Conservation (phyloP, 306 rosid genomes). For the Cucumis hystrix region DNA sequence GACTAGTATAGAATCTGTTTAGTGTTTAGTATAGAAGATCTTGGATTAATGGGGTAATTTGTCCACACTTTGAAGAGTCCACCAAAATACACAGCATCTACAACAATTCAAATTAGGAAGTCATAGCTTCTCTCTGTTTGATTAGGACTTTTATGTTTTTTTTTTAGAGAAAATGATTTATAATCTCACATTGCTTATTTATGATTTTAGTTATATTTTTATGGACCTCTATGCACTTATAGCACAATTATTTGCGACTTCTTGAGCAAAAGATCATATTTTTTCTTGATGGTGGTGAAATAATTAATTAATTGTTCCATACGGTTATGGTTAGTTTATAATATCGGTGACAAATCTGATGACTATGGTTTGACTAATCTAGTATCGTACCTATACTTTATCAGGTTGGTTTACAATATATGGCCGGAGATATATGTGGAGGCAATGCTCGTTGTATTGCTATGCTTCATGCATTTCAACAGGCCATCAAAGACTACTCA, state of each 20-base stretch:
- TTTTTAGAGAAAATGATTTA: not conserved
- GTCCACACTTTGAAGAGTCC: not conserved
- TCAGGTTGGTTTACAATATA: slow-evolving; percentile 71
- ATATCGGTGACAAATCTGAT: not conserved
- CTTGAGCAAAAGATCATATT: not conserved
- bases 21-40: not conserved
- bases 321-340: not conserved
- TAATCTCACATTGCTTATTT: not conserved
- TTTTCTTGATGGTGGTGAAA: not conserved
- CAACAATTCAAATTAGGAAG: not conserved
- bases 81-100: not conserved
- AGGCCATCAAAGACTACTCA: slow-evolving; percentile 58
- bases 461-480: slow-evolving; percentile 75
- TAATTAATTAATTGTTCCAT: not conserved
- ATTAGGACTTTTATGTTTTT: not conserved
- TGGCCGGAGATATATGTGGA: slow-evolving; percentile 59
- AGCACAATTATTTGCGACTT: not conserved
- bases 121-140: not conserved
- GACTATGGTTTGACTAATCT: not conserved
- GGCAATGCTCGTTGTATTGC: slow-evolving; percentile 81
- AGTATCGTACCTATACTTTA: slow-evolving; percentile 8
- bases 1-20: not conserved
- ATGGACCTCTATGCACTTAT: not conserved
- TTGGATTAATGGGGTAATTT: not conserved
- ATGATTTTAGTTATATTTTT: not conserved